Percentiles rank a stretch among this genome's conserved stretches.
Evolutionary conservation across 352 stramenopile species (phyloP).

Genomic region (Hyaloperonospora brassicae): DNA sequence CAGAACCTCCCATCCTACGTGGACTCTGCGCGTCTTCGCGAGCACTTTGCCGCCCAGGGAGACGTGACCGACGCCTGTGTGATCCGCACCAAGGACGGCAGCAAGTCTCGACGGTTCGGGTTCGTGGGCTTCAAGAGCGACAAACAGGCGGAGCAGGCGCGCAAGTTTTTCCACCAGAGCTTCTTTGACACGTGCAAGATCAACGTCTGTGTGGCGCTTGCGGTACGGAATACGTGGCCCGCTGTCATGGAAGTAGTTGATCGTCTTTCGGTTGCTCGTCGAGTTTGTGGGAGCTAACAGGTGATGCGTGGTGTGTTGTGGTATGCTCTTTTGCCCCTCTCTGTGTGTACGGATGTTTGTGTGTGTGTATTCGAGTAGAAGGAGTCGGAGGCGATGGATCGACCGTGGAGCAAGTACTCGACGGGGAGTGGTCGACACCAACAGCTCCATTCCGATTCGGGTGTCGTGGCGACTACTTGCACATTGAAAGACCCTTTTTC

Average conservation of each 20-base stretch:
- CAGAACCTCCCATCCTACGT: conserved; percentile 78
- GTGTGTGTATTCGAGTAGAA: conserved; percentile 15
- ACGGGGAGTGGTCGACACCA: conserved; percentile 70
- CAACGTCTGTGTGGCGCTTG: conserved; percentile 73
- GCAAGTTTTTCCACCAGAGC: conserved; percentile 71
- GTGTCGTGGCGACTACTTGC: conserved; percentile 8
- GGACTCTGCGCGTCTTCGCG: conserved; percentile 58
- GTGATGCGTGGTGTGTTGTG: neutral
- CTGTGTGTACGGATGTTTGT: neutral
- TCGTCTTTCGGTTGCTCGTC: neutral
- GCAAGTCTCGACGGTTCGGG: conserved; percentile 75
- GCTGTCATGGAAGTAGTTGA: too few species aligned
- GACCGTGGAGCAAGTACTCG: conserved; percentile 88
- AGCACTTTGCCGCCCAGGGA: conserved; percentile 67
- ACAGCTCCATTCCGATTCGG: conserved; percentile 24
- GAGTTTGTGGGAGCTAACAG: neutral
- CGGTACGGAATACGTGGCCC: too few species aligned
- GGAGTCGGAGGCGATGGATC: conserved; percentile 51
- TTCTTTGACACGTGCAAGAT: conserved; percentile 89
- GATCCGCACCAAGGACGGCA: conserved; percentile 84
- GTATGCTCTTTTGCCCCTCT: conserved; percentile 8
- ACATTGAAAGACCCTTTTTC: conserved; percentile 9
- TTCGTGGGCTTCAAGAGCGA: conserved; percentile 79
- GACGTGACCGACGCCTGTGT: conserved; percentile 87
- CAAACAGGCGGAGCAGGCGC: conserved; percentile 46